Evolutionary conservation across 176 grass and related monocot genomes (phyloP), one percentile per base, ranked within the genome.

Genomic region (Triticum turgidum): DNA sequence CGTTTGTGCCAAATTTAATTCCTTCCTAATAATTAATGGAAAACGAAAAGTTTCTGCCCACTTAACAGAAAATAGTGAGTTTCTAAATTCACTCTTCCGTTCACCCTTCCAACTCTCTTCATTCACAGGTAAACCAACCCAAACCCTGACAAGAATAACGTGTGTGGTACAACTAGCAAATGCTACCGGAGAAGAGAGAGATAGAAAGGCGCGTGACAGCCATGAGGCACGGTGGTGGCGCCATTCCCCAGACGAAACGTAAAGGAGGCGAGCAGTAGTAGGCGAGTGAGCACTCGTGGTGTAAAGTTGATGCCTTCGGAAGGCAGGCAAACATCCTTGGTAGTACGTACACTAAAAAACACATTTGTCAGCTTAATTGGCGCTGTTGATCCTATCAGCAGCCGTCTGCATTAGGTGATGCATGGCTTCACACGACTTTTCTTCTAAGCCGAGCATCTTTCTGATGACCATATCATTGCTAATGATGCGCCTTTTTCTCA

Each of bases 191-290:
- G 37, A 38, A 20, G 4, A 2, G 18, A n/a, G 0, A 30, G 3
- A 35, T 32, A 42, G 69, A 74, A 65, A 73, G 39, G 8, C 68
- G 14, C n/a, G 69, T 64, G 68, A 76, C 39, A 66, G n/a, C 70
- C 41, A 41, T 15, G 61, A 39, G 30, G 32, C 42, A 65, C 32
- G 69, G 61, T 54, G 71, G 5, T 21, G 67, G 17, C 44, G 83
- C 62, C 37, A 39, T 33, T 68, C 66, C 61, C 74, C 29, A 79
- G n/a, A 77, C 27, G 85, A 87, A 80, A 91, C 89, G 85, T 87
- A 84, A 87, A 91, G 85, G 51, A 61, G 75, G 34, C 74, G 84
- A 65, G 42, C 20, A 87, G 87, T 15, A 63, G 74, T 58, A 83
- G 89, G 89, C 89, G 58, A 79, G 80, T 29, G 44, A 83, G 89